A percentile compares a stretch with the other conserved stretches of the same genome.
These are phyloP conservation scores for Brasenia schreberi DNA, from an alignment of 164 flowering plant species.

Conservation along the genomic window DNA sequence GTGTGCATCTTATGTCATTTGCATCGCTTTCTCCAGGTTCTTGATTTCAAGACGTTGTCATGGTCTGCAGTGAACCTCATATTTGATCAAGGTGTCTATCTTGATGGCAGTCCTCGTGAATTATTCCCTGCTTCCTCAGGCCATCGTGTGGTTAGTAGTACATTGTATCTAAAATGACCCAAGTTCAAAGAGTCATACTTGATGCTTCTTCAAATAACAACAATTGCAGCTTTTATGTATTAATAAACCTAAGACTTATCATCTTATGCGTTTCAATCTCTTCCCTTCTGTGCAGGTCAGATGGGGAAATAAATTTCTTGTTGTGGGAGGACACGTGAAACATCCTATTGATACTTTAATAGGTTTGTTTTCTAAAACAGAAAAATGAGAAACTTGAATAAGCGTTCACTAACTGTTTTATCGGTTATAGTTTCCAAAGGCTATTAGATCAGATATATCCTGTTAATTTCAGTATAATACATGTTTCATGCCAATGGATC, in stretches of 20 bases:
- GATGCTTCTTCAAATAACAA: background rate
- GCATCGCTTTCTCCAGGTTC: conserved; percentile 31
- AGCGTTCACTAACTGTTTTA: background rate
- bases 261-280: background rate
- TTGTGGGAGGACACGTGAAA: conserved; percentile 68
- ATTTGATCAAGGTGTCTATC: conserved; percentile 17
- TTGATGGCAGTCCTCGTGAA: conserved; percentile 20
- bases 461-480: background rate
- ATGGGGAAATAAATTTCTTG: conserved; percentile 60
- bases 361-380: conserved; percentile 25
- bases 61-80: conserved; percentile 54
- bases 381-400: background rate
- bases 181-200: background rate
- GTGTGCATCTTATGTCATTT: conserved; percentile 1
- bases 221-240: background rate
- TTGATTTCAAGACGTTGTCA: conserved; percentile 51
- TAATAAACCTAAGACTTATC: background rate
- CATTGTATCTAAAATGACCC: background rate
- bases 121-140: conserved; percentile 57
- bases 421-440: background rate
- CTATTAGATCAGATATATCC: background rate
- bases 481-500: background rate
- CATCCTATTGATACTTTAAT: conserved; percentile 25
- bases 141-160: conserved; percentile 54
- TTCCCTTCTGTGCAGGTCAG: conserved; percentile 33